Base-by-base conservation (phyloP, 1,284 basidiomycete genomes). In the Neolentinus lepideus region DNA sequence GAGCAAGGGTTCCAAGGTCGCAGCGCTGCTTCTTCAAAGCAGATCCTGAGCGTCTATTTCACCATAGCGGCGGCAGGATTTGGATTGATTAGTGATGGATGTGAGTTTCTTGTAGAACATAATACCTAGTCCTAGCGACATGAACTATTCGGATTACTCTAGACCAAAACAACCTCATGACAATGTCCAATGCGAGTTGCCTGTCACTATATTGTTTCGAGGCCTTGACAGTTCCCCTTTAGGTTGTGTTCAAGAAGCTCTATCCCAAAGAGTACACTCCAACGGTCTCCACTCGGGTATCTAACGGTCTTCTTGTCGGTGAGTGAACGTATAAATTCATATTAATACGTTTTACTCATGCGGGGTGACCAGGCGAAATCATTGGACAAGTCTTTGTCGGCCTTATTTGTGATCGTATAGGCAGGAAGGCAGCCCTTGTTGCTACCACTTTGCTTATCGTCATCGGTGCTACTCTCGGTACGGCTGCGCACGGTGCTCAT, bases 291-390 rank as follows among this genome's bases (percentile, higher is more conserved):
- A 91, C 89, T 1, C 78, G 81, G 22, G 84, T 91, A 14, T 85
- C 83, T 14, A 92, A 91, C 66, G 69, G 89, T 11, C 76, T 90
- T 33, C 79, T 90, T 55, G 79, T 91, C 57, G 88, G 88, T 76
- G 64, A 71, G 70, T 58, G 24, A 64, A 36, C 33, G 56, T 33
- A 58, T 51, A 58, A 59, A 57, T 54, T 54, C 33, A 57, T n/a
- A n/a, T n/a, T n/a, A 35, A 46, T 6, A 4, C 57, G 61, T 48
- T 60, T 50, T 56, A 35, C 56, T 47, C 51, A 53, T 57, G 55
- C 31, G 22, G 57, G 54, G 3, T 36, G n/a, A 54, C 4, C 50
- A 84, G 83, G 81, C 51, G 83, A 79, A 46, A 75, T 89, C 53
- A 69, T 89, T 45, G 87, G 87, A n/a, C 86, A 87, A 61, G 57